These are phyloP conservation scores for Alternaria sp. DNA, from an alignment of 2,329 filamentous ascomycete species.

Conservation along the genomic window DNA sequence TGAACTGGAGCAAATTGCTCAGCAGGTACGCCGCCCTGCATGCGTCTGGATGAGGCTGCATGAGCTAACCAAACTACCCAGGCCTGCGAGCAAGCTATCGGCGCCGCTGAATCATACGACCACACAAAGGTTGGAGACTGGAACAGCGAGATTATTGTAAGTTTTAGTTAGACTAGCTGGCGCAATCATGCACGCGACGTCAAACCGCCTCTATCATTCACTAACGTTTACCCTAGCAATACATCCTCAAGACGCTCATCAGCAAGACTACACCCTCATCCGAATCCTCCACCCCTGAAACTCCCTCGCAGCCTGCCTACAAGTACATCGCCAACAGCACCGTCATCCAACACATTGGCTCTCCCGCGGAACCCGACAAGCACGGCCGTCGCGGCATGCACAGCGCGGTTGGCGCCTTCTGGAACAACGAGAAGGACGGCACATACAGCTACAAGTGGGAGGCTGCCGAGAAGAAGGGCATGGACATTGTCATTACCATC, in stretches of 20 bases:
- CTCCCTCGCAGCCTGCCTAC: constrained; percentile 67
- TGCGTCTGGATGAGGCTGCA: neutral
- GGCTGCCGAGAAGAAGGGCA: constrained; percentile 59
- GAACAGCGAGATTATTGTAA: constrained; percentile 93
- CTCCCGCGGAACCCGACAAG: constrained; percentile 59
- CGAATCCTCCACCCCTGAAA: constrained; percentile 36
- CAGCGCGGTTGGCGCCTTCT: constrained; percentile 83
- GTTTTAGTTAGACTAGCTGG: constrained; percentile 35
- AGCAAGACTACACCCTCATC: constrained; percentile 72
- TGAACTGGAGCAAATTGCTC: constrained; percentile 43
- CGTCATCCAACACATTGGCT: constrained; percentile 86
- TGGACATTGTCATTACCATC: constrained; percentile 61
- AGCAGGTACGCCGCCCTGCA: constrained; percentile 28
- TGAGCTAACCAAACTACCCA: constrained; percentile 49
- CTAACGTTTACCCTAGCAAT: constrained; percentile 66
- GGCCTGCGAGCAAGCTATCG: constrained; percentile 84
- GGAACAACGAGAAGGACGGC: constrained; percentile 89
- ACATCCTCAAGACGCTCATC: constrained; percentile 79
- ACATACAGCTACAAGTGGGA: constrained; percentile 92
- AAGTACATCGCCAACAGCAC: constrained; percentile 99
- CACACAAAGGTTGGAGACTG: constrained; percentile 84
- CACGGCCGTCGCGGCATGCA: constrained; percentile 91
- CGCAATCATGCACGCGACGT: constrained; percentile 12
- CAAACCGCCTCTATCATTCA: constrained; percentile 33
- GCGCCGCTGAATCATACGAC: constrained; percentile 80